Percentiles rank a stretch among this genome's conserved stretches.
These are phyloP conservation scores for Lyophyllum atratum DNA, from an alignment of 768 basidiomycete genomes.

Conservation along the genomic window DNA sequence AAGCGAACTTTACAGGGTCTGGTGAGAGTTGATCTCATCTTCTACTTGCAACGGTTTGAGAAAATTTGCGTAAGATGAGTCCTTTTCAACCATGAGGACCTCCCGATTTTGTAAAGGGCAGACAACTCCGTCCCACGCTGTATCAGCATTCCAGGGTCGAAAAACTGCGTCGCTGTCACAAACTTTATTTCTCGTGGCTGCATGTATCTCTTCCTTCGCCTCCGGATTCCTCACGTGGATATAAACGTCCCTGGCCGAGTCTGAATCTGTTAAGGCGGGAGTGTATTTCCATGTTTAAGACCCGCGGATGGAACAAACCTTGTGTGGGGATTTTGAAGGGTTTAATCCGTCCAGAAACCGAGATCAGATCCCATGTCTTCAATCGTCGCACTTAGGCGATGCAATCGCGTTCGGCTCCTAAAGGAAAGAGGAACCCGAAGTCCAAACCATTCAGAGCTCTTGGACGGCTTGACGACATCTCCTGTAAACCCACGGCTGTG, in stretches of 20 bases:
- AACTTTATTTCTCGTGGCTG: not conserved
- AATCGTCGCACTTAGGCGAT: not conserved
- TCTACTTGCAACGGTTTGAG: not conserved
- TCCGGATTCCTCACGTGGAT: not conserved
- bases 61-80: not conserved
- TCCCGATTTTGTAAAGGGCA: not conserved
- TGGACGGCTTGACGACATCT: conserved; percentile 3
- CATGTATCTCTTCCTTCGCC: not conserved
- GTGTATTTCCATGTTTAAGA: not conserved
- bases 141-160: conserved; percentile 3
- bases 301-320: not conserved
- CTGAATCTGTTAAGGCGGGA: not conserved
- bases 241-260: not conserved
- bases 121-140: not conserved
- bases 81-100: not conserved
- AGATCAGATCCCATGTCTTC: conserved; percentile 3
- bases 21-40: not conserved
- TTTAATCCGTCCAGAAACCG: not conserved
- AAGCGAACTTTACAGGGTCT: not conserved
- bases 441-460: not conserved
- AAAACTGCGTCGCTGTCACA: not conserved
- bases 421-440: not conserved
- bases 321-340: not conserved
- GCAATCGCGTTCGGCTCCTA: not conserved
- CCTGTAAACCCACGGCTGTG: not conserved